These are phyloP conservation scores for Candida maesae DNA, from an alignment of 805 yeast genomes.

Conservation along the genomic window DNA sequence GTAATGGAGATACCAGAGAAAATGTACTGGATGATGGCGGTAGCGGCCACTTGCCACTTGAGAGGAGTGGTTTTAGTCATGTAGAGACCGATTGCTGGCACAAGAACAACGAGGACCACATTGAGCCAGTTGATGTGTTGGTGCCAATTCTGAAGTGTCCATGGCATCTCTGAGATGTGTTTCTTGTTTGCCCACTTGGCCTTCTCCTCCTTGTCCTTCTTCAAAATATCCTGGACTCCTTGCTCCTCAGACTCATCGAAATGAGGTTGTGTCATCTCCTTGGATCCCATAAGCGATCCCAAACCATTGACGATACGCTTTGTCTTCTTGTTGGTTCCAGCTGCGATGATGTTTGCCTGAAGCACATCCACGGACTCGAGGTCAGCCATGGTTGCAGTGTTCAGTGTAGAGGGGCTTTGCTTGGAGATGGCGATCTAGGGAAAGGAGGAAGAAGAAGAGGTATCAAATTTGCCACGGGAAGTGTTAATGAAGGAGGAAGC, in stretches of 20 bases:
- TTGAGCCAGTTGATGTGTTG: conserved; percentile 79
- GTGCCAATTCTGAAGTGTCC: conserved; percentile 72
- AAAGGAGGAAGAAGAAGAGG: background rate
- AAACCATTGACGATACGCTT: conserved; percentile 78
- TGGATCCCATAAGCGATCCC: conserved; percentile 79
- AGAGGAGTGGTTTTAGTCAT: conserved; percentile 46
- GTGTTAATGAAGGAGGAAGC: background rate
- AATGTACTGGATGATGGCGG: conserved; percentile 47
- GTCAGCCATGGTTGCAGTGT: conserved; percentile 6
- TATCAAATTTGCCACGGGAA: background rate
- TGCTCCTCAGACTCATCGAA: conserved; percentile 51
- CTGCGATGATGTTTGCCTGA: conserved; percentile 73
- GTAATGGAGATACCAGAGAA: conserved; percentile 74
- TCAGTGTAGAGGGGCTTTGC: background rate
- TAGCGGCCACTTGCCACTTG: conserved; percentile 27
- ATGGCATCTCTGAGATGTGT: conserved; percentile 76
- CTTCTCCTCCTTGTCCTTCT: conserved; percentile 39
- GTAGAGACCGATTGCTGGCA: conserved; percentile 55
- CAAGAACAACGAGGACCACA: conserved; percentile 53
- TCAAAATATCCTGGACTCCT: conserved; percentile 40
- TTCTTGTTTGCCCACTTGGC: conserved; percentile 35
- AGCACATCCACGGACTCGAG: conserved; percentile 51
- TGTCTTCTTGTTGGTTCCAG: conserved; percentile 70
- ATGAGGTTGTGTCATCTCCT: conserved; percentile 61
- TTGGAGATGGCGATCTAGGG: background rate